Conservation (phyloP, 2,329 filamentous ascomycete genomes). For the Sporothrix phasma region DNA sequence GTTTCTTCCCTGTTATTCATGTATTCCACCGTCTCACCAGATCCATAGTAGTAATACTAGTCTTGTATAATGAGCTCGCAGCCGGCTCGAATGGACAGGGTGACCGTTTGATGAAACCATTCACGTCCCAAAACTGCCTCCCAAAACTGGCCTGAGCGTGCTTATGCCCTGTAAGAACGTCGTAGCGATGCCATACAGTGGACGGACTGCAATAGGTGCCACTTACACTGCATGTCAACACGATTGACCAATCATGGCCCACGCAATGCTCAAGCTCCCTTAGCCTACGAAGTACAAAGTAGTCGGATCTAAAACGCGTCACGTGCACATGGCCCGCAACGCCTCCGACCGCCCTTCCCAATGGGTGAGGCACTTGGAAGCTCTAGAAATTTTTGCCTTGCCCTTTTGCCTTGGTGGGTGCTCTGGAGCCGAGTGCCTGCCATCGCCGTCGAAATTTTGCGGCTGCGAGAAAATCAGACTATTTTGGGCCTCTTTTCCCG, state of each 20-base stretch:
- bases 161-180: neutral
- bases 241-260: neutral
- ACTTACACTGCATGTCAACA: neutral
- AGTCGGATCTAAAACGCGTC: neutral
- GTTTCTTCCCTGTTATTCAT: neutral
- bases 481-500: neutral
- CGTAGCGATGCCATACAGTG: no score
- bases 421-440: constrained; percentile 1
- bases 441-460: constrained; percentile 8
- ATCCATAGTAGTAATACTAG: neutral
- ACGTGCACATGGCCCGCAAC: neutral
- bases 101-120: neutral
- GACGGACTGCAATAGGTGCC: neutral
- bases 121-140: neutral
- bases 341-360: neutral
- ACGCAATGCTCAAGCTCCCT: neutral
- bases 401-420: neutral
- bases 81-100: neutral
- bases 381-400: neutral
- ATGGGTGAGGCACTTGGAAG: neutral
- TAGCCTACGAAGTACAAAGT: neutral
- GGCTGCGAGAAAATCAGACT: constrained; percentile 6
- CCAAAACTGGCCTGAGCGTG: neutral
- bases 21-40: neutral
- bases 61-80: neutral